These are phyloP conservation scores for Sphaerosporella brunnea DNA, from an alignment of 495 filamentous ascomycete species.

Conservation along the genomic window DNA sequence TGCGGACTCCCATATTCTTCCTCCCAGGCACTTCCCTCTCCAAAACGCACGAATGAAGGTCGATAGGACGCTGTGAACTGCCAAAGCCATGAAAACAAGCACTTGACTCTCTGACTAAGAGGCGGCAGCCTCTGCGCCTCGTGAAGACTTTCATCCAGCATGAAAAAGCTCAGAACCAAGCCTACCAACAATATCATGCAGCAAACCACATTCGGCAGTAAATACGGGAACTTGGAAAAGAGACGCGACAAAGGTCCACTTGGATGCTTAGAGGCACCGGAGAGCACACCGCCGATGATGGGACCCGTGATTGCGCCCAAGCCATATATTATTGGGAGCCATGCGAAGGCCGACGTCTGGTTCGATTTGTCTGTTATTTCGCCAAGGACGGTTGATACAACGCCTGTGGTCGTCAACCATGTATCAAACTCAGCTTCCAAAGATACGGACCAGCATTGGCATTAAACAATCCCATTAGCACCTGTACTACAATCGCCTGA, in stretches of 20 bases:
- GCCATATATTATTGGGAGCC: conserved; percentile 83
- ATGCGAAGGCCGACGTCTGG: conserved; percentile 78
- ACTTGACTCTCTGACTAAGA: conserved; percentile 38
- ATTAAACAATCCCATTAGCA: conserved; percentile 79
- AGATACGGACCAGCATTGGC: conserved; percentile 48
- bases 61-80: conserved; percentile 45
- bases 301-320: conserved; percentile 86
- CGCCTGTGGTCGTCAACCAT: conserved; percentile 40
- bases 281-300: conserved; percentile 67
- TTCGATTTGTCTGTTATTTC: conserved; percentile 92
- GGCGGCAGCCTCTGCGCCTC: conserved; percentile 47
- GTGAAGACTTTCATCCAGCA: conserved; percentile 79
- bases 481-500: conserved; percentile 71
- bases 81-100: conserved; percentile 54
- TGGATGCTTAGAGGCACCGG: conserved; percentile 27
- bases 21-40: conserved; percentile 27
- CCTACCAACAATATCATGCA: conserved; percentile 54
- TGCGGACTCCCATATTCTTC: background rate
- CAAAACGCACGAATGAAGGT: conserved; percentile 41
- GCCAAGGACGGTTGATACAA: conserved; percentile 82
- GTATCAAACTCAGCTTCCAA: too few relatives aligned
- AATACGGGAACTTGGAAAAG: conserved; percentile 56
- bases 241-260: conserved; percentile 15
- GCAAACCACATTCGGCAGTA: conserved; percentile 63
- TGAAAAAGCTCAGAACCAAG: conserved; percentile 51